Conservation (phyloP, 768 basidiomycete species). For the Mycena albidolilacea region DNA sequence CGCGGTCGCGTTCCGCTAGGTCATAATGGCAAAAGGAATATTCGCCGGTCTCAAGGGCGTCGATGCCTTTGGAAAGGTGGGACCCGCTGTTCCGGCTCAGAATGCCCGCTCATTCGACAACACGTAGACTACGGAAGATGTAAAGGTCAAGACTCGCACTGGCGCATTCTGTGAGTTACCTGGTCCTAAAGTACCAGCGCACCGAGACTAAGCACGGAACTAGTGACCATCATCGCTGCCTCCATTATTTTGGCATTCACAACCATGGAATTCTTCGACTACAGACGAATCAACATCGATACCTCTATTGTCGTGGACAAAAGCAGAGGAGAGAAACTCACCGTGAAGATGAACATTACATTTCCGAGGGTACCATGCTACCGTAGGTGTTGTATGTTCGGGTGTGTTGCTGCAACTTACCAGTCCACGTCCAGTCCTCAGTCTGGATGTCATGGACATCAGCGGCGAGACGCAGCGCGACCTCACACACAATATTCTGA, state of each 20-base stretch:
- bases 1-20: constrained; percentile 54
- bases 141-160: constrained; percentile 97
- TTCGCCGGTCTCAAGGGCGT: constrained; percentile 88
- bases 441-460: constrained; percentile 98
- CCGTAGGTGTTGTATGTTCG: constrained; percentile 65
- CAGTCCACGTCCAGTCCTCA: constrained; percentile 77
- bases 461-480: constrained; percentile 96
- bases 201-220: not conserved
- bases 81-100: constrained; percentile 34
- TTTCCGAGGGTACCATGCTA: constrained; percentile 99
- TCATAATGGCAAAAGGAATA: constrained; percentile 82
- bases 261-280: constrained; percentile 96
- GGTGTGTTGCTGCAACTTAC: constrained; percentile 25
- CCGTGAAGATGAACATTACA: constrained; percentile 91
- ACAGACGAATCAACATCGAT: constrained; percentile 87
- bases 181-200: not conserved
- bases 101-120: constrained; percentile 6
- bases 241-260: constrained; percentile 94
- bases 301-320: constrained; percentile 96
- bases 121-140: constrained; percentile 95
- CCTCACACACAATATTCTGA: constrained; percentile 89
- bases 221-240: constrained; percentile 93
- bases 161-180: constrained; percentile 85
- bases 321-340: constrained; percentile 94
- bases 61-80: constrained; percentile 99